phyloP scores from a whole-genome alignment of 768 basidiomycete species.

The Boletus sp. region DNA sequence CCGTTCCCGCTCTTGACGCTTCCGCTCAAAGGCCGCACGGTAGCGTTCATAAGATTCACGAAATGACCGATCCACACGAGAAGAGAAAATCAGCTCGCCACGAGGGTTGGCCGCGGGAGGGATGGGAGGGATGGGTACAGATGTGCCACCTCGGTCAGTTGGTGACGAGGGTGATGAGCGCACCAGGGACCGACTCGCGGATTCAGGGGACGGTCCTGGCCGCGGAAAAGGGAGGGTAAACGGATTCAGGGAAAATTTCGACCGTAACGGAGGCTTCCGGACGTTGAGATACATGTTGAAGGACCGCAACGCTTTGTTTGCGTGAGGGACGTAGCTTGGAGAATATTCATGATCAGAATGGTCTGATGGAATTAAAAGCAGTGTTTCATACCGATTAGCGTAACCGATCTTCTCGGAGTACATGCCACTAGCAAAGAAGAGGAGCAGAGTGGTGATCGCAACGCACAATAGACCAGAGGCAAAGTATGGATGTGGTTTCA shows the following conservation, averaged over 20 bases:
- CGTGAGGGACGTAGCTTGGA: constrained; percentile 90
- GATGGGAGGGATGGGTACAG: constrained; percentile 60
- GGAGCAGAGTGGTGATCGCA: constrained; percentile 81
- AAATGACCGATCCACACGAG: constrained; percentile 77
- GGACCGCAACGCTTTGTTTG: constrained; percentile 85
- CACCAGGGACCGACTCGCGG: constrained; percentile 24
- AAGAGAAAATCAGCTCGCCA: constrained; percentile 95
- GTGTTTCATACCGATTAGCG: constrained; percentile 78
- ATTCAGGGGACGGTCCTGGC: constrained; percentile 21
- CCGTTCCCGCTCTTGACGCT: constrained; percentile 63
- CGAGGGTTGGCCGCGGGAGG: constrained; percentile 88
- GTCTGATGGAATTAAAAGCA: constrained; percentile 9
- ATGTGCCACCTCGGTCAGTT: constrained; percentile 40
- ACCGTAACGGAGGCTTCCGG: constrained; percentile 70
- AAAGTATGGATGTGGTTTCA: constrained; percentile 68
- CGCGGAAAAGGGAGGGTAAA: constrained; percentile 40
- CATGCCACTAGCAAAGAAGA: constrained; percentile 97
- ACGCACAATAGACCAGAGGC: constrained; percentile 82
- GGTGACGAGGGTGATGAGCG: constrained; percentile 33
- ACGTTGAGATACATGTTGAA: constrained; percentile 99
- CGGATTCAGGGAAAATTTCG: constrained; percentile 47
- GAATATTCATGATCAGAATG: constrained; percentile 14
- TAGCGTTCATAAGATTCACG: constrained; percentile 93
- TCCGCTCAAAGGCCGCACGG: constrained; percentile 80
- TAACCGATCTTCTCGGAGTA: constrained; percentile 96